Base-by-base conservation (phyloP, 331 rosid genomes). In the Phaseolus coccineus region DNA sequence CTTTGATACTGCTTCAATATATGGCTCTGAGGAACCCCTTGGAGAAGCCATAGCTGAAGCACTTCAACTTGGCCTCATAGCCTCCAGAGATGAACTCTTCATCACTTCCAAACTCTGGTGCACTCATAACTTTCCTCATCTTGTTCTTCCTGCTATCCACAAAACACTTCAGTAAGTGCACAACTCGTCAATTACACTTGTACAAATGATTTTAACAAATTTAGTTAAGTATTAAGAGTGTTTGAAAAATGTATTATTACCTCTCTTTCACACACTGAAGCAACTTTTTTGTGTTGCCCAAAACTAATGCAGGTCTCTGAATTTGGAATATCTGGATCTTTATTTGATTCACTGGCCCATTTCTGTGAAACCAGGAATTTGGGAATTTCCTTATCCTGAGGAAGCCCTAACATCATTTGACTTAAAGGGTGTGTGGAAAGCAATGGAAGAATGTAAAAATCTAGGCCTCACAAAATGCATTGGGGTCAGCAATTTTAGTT, bases 21-120 rank as follows among this genome's bases (percentile, higher is more conserved):
- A 77, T 65, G 74, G 73, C 0, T 35, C 81, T 2, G 81, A 77
- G 1, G 44, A 77, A 39, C 13, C 66, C 0, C 6, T 77, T 1
- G 81, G 81, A 22, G 40, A 77, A 77, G 81, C 81, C 74, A 77
- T 77, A 19, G 56, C 33, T 52, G 74, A 77, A 77, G 56, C 81
- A 7, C 46, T 77, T 37, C 64, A 66, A 52, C 81, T 66, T 37
- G 74, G 74, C 3, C 22, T 66, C 55, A 25, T 77, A 13, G 44
- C 0, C 0, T 77, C 81, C 0, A 53, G 81, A 39, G 74, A 77
- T 5, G 74, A 77, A 1, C 57, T 77, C 13, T 77, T 77, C 31
- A 10, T 77, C 67, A 77, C 74, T 65, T 77, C 81, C 6, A 77
- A 77, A 31, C 73, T 77, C 0, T 66, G 74, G 74, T 65, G 64